phyloP scores from a whole-genome alignment of 345 rosid genomes.

The Lepidium didymum region DNA sequence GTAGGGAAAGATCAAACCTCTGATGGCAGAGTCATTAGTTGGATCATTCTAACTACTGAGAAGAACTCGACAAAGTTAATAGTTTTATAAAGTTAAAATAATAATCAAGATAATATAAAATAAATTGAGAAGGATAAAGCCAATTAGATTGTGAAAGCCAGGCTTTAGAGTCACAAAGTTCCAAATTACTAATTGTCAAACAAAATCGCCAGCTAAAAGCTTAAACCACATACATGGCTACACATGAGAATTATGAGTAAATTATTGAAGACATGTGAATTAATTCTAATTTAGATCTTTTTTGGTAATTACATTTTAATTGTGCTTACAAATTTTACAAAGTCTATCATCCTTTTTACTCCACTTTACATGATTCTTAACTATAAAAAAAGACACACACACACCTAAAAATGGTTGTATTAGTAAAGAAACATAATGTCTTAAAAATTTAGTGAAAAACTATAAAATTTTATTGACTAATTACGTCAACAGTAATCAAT shows the following conservation, averaged over 20 bases:
- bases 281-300: background rate
- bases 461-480: too few relatives aligned
- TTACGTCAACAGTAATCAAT: too few relatives aligned
- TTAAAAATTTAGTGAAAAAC: too few relatives aligned
- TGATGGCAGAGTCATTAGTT: too few relatives aligned
- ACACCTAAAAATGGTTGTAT: too few relatives aligned
- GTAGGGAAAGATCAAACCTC: too few relatives aligned
- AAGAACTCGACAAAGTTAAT: too few relatives aligned
- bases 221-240: background rate
- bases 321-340: background rate
- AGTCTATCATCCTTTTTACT: background rate
- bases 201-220: background rate
- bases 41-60: too few relatives aligned
- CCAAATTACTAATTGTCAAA: background rate
- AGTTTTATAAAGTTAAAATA: too few relatives aligned
- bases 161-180: background rate
- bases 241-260: background rate
- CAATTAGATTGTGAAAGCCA: background rate
- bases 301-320: background rate
- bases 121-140: background rate
- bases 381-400: background rate
- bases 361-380: background rate
- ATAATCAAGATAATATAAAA: background rate
- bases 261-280: slow-evolving; percentile 6
- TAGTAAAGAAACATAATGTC: too few relatives aligned